Evolutionary conservation across 768 basidiomycete genomes (phyloP).

Genomic region (Ramaria sp.): DNA sequence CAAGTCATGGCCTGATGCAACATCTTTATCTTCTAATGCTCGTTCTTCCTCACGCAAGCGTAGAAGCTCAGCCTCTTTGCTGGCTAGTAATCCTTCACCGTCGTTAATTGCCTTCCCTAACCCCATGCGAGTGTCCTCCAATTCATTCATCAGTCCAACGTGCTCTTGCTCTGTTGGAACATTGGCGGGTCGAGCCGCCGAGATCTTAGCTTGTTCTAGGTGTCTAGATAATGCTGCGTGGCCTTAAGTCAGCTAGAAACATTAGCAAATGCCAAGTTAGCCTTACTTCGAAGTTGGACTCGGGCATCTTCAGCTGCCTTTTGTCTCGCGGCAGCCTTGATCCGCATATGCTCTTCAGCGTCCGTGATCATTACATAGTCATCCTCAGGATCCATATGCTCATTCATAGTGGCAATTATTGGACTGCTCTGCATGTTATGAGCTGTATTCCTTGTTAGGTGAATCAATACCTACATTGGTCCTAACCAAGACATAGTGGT

Average conservation of each 20-base stretch:
- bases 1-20: conserved; percentile 61
- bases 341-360: conserved; percentile 58
- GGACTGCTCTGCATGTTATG: not conserved
- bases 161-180: conserved; percentile 62
- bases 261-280: not conserved
- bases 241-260: not conserved
- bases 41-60: conserved; percentile 54
- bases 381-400: conserved; percentile 68
- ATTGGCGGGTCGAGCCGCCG: conserved; percentile 56
- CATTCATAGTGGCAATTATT: conserved; percentile 34
- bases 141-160: conserved; percentile 45
- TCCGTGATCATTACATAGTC: conserved; percentile 68
- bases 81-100: conserved; percentile 49
- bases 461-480: conserved; percentile 7
- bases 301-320: conserved; percentile 63
- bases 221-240: conserved; percentile 46
- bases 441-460: not conserved
- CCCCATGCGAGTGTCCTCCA: conserved; percentile 51
- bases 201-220: conserved; percentile 59
- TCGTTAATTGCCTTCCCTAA: conserved; percentile 70
- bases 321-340: conserved; percentile 44
- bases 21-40: conserved; percentile 55
- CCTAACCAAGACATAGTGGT: conserved; percentile 10
- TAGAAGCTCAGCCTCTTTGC: conserved; percentile 61
- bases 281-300: conserved; percentile 48